phyloP scores from a whole-genome alignment of 257 asterid species.

The Cinchona pubescens region DNA sequence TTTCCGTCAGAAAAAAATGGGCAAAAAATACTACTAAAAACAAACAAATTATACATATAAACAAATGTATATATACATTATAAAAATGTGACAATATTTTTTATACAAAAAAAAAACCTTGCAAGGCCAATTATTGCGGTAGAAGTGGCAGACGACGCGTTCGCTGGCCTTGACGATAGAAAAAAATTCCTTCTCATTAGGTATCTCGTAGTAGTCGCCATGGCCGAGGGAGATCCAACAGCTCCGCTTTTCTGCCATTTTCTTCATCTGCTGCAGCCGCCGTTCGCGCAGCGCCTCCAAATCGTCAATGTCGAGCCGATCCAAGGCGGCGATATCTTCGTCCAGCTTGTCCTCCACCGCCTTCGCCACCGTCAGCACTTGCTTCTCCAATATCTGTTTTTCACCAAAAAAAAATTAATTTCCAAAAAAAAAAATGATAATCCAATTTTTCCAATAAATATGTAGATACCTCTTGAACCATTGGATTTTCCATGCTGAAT shows the following conservation, averaged over 20 bases:
- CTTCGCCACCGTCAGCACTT: slow-evolving; percentile 82
- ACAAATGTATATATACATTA: too few species aligned
- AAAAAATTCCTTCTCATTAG: slow-evolving; percentile 85
- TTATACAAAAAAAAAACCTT: slow-evolving; percentile 59
- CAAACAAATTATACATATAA: too few species aligned
- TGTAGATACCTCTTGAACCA: slow-evolving; percentile 56
- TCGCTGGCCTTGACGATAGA: slow-evolving; percentile 87
- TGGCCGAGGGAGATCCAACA: slow-evolving; percentile 92
- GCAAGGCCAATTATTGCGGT: slow-evolving; percentile 99
- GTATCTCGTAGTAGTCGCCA: slow-evolving; percentile 93
- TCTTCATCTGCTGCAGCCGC: slow-evolving; percentile 94
- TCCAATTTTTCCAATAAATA: not conserved
- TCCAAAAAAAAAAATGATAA: not conserved
- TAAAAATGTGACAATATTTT: too few species aligned
- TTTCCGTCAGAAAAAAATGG: not conserved
- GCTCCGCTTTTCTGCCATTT: slow-evolving; percentile 92
- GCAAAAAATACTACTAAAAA: not conserved
- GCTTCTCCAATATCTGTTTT: slow-evolving; percentile 77
- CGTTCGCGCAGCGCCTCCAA: slow-evolving; percentile 84
- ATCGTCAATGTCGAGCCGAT: slow-evolving; percentile 78
- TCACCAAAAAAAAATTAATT: not conserved
- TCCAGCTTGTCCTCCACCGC: slow-evolving; percentile 97
- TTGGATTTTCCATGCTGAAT: slow-evolving; percentile 47
- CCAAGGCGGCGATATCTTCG: slow-evolving; percentile 81
- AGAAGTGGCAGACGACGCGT: slow-evolving; percentile 96